phyloP scores from a whole-genome alignment of 352 stramenopile genomes.

The Phytophthora brassicae region DNA sequence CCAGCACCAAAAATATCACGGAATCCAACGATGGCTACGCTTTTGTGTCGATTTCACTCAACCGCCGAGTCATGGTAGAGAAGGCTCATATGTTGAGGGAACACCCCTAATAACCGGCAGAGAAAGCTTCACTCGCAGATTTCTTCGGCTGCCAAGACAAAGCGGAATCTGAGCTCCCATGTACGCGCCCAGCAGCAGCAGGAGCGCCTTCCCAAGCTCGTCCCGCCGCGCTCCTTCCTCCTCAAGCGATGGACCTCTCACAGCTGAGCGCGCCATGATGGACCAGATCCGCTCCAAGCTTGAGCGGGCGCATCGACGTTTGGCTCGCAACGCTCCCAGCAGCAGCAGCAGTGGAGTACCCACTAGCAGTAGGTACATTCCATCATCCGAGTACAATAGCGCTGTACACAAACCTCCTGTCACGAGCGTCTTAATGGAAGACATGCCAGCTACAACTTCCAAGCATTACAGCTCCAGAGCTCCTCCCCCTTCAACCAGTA shows the following conservation, averaged over 20 bases:
- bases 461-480: slow-evolving; percentile 16
- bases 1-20: too few species aligned
- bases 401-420: slow-evolving; percentile 30
- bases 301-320: slow-evolving; percentile 54
- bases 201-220: slow-evolving; percentile 6
- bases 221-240: slow-evolving; percentile 3
- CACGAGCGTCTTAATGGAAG: slow-evolving; percentile 44
- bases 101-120: neutral
- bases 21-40: slow-evolving; percentile 11
- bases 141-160: neutral
- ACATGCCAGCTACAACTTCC: slow-evolving; percentile 37
- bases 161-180: neutral
- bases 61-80: slow-evolving; percentile 18
- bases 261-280: slow-evolving; percentile 71
- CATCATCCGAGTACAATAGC: slow-evolving; percentile 37
- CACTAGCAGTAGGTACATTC: slow-evolving; percentile 35
- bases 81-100: slow-evolving; percentile 5
- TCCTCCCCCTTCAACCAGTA: slow-evolving; percentile 16
- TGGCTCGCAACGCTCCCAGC: slow-evolving; percentile 36
- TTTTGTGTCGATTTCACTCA: neutral
- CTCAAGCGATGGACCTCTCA: slow-evolving; percentile 29
- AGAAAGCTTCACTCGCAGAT: slow-evolving; percentile 16
- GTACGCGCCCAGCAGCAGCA: slow-evolving; percentile 18
- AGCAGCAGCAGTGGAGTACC: slow-evolving; percentile 13
- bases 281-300: slow-evolving; percentile 73